phyloP scores from a whole-genome alignment of 2,329 filamentous ascomycete genomes.

The Pseudopyrenochaeta lycopersici region DNA sequence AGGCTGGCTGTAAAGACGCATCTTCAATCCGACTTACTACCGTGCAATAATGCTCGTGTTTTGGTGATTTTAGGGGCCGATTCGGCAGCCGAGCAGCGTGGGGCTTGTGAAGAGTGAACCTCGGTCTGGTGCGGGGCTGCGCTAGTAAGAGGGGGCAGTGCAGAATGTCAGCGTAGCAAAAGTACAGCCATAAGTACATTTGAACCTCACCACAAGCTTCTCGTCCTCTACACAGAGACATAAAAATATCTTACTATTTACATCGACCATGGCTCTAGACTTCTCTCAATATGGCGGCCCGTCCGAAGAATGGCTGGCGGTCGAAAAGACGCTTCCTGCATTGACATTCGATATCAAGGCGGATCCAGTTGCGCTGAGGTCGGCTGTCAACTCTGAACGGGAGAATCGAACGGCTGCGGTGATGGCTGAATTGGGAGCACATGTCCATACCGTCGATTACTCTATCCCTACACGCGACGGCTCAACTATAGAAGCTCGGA shows the following conservation, averaged over 20 bases:
- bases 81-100: not conserved
- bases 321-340: slow-evolving; percentile 38
- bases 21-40: not conserved
- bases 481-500: slow-evolving; percentile 55
- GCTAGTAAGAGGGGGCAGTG: slow-evolving; percentile 16
- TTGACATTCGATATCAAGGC: slow-evolving; percentile 27
- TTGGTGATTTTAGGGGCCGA: not conserved
- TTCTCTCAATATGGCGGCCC: slow-evolving; percentile 43
- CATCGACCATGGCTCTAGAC: slow-evolving; percentile 18
- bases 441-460: slow-evolving; percentile 30
- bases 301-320: slow-evolving; percentile 44
- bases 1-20: not conserved
- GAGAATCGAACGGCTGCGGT: slow-evolving; percentile 27
- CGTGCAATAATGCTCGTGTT: too few species aligned
- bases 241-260: not conserved
- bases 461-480: slow-evolving; percentile 57
- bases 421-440: slow-evolving; percentile 30
- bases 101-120: not conserved
- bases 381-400: slow-evolving; percentile 31
- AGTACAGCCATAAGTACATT: not conserved
- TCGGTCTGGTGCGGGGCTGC: slow-evolving; percentile 12
- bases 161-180: not conserved
- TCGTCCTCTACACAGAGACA: too few species aligned
- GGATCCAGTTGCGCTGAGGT: slow-evolving; percentile 22
- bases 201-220: too few species aligned